Evolutionary conservation across 2,329 filamentous ascomycete species (phyloP).

Genomic region (Penicillium sp.): DNA sequence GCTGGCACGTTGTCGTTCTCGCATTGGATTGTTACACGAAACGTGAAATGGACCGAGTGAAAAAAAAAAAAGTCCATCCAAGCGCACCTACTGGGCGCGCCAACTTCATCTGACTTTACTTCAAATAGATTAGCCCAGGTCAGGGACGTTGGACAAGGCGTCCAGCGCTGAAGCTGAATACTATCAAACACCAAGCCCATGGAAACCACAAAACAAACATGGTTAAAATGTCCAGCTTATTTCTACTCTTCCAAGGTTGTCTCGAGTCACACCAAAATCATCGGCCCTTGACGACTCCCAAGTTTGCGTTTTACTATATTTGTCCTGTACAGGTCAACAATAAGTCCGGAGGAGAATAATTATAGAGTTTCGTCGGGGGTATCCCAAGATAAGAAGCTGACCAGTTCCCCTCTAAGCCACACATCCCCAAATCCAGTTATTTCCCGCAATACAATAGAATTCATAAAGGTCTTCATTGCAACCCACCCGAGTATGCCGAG

Average conservation of each 20-base stretch:
- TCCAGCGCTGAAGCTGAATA: conserved; percentile 9
- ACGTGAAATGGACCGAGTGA: conserved; percentile 21
- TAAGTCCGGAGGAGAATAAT: not conserved
- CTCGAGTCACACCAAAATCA: conserved; percentile 5
- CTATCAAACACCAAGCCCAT: conserved; percentile 1
- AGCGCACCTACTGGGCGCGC: conserved; percentile 13
- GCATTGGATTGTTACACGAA: conserved; percentile 16
- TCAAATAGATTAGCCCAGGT: not conserved
- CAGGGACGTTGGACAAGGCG: conserved; percentile 20
- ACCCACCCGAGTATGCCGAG: not conserved
- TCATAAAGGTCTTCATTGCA: not conserved
- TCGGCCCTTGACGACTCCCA: not conserved
- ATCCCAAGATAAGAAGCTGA: conserved; percentile 6
- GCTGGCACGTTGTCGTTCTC: conserved; percentile 1
- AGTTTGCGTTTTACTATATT: not conserved
- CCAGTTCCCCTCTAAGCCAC: not conserved
- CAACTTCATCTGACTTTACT: not conserved
- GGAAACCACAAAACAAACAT: conserved; percentile 10
- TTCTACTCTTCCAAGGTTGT: not conserved
- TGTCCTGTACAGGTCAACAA: not conserved
- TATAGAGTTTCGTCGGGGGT: not conserved
- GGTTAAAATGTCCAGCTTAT: not conserved
- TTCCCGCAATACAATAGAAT: not conserved
- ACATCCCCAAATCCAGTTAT: not conserved
- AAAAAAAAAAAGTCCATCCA: conserved; percentile 14